Percentiles rank a stretch among this genome's conserved stretches.
Conservation (phyloP, 495 filamentous ascomycete genomes). For the Aspergillus egyptiacus region DNA sequence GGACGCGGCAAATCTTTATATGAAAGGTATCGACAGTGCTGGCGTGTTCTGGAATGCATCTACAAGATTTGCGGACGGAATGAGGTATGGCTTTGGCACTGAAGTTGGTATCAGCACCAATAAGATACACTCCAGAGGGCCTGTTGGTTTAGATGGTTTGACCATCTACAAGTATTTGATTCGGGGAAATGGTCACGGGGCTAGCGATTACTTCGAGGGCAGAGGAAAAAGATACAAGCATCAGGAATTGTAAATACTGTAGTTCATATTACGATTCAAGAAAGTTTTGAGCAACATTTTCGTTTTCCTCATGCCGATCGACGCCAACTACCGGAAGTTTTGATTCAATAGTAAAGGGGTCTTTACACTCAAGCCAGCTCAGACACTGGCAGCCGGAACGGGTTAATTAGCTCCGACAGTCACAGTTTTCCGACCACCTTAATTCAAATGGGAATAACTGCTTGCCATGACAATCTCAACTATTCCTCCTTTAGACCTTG, state of each 20-base stretch:
- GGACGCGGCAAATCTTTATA: conserved; percentile 67
- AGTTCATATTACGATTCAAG: conserved; percentile 1
- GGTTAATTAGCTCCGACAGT: not conserved
- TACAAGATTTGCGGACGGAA: conserved; percentile 90
- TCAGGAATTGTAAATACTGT: conserved; percentile 43
- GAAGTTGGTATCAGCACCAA: conserved; percentile 98
- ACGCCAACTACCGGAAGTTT: conserved; percentile 11
- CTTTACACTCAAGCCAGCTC: conserved; percentile 12
- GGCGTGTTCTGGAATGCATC: conserved; percentile 97
- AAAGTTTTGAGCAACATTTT: conserved; percentile 7
- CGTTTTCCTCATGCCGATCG: conserved; percentile 14
- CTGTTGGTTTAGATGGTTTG: conserved; percentile 88
- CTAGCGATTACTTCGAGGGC: conserved; percentile 65
- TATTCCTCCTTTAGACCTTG: conserved; percentile 72
- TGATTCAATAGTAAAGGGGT: conserved; percentile 4
- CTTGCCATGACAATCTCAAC: conserved; percentile 1
- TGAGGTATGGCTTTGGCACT: conserved; percentile 94
- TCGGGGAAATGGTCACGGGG: conserved; percentile 70
- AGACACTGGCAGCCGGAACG: not conserved
- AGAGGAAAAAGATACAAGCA: conserved; percentile 63
- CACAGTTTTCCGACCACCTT: not conserved
- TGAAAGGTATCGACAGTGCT: conserved; percentile 76
- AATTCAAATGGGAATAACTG: conserved; percentile 4
- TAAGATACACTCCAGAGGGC: conserved; percentile 92
- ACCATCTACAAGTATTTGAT: conserved; percentile 97